Conservation (phyloP, 495 filamentous ascomycete species). For the Penicillium coprophilum region DNA sequence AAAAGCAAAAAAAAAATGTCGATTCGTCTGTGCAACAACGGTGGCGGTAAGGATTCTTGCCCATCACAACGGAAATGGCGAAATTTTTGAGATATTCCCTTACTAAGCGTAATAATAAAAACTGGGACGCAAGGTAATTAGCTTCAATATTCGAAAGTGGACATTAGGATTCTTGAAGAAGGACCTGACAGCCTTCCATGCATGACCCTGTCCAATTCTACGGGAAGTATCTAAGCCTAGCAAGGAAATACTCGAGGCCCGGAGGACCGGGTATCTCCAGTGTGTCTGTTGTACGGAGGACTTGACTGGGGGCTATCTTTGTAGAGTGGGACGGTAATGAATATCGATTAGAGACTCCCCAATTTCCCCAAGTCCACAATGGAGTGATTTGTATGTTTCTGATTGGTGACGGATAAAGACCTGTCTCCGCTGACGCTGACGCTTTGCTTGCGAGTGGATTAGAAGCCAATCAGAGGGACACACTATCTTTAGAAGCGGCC, state of each 20-base stretch:
- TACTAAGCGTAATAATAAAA: background rate
- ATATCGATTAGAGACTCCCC: conserved; percentile 10
- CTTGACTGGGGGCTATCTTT: background rate
- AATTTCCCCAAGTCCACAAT: conserved; percentile 17
- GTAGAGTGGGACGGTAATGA: conserved; percentile 5
- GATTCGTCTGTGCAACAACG: conserved; percentile 19
- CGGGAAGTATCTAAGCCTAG: conserved; percentile 13
- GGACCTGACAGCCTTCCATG: conserved; percentile 35
- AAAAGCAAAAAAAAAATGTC: conserved; percentile 2
- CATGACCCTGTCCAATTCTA: conserved; percentile 20
- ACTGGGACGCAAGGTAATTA: conserved; percentile 1
- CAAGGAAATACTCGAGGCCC: conserved; percentile 5
- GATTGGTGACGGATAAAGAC: conserved; percentile 23
- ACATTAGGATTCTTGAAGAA: conserved; percentile 24
- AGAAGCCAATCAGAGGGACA: background rate
- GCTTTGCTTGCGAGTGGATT: conserved; percentile 15
- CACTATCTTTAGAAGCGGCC: conserved; percentile 22
- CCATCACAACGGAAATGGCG: conserved; percentile 2
- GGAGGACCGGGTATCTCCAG: conserved; percentile 1
- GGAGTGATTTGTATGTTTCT: background rate
- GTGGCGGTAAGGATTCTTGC: conserved; percentile 16
- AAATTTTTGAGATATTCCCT: conserved; percentile 5
- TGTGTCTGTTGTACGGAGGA: background rate
- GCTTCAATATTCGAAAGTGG: conserved; percentile 7
- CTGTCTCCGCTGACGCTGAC: conserved; percentile 20